Evolutionary conservation across 2,329 filamentous ascomycete genomes (phyloP).

Genomic region (Sarocladiaceae sp.): DNA sequence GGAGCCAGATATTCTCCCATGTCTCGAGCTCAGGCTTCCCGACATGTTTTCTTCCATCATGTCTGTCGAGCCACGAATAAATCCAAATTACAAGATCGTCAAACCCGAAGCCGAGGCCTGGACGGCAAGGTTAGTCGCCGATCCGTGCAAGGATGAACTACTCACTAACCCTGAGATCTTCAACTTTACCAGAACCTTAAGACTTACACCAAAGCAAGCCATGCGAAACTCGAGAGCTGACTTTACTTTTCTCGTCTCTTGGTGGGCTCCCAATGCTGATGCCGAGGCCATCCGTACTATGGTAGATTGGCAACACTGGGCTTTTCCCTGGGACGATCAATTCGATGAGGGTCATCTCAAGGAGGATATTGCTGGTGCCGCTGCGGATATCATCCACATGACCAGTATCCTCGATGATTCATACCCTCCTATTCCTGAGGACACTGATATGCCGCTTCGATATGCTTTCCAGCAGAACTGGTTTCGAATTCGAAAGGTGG

Average conservation of each 20-base stretch:
- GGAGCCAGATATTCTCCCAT: background rate
- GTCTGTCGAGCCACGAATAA: background rate
- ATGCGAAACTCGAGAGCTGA: slow-evolving; percentile 3
- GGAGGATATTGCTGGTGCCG: background rate
- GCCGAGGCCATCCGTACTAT: background rate
- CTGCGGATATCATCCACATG: slow-evolving; percentile 7
- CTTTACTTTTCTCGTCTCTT: slow-evolving; percentile 1
- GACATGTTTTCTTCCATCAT: slow-evolving; percentile 6
- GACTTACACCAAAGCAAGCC: slow-evolving; percentile 2
- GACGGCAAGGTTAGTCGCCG: slow-evolving; percentile 1
- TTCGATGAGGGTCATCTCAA: slow-evolving; percentile 5
- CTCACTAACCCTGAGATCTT: background rate
- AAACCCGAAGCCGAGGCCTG: slow-evolving; percentile 1
- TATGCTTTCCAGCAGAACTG: slow-evolving; percentile 7
- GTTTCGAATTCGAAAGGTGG: slow-evolving; percentile 4
- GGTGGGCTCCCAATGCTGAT: slow-evolving; percentile 4
- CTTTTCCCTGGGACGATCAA: slow-evolving; percentile 2
- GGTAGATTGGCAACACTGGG: slow-evolving; percentile 6
- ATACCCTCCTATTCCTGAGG: background rate
- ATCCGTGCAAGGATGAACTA: background rate
- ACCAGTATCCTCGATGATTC: slow-evolving; percentile 8
- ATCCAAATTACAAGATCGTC: slow-evolving; percentile 2
- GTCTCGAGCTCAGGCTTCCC: background rate
- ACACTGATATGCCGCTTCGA: background rate
- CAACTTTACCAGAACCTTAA: background rate